These are phyloP conservation scores for Fusarium subglutinans DNA, from an alignment of 2,329 filamentous ascomycete genomes.

Conservation along the genomic window DNA sequence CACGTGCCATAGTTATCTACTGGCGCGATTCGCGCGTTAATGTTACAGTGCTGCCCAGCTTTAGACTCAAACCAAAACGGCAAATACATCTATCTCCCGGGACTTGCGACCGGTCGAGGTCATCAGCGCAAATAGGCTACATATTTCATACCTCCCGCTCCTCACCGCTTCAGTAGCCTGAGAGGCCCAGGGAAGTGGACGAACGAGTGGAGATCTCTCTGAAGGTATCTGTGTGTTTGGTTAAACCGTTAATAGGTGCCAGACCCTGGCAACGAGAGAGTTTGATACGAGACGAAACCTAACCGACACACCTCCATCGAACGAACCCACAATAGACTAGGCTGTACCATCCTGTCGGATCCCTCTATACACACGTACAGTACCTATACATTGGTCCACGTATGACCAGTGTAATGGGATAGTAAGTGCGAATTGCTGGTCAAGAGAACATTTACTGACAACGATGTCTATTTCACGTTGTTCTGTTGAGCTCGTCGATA, in stretches of 20 bases:
- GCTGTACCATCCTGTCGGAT: conserved; percentile 42
- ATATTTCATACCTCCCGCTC: background rate
- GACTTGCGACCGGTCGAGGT: background rate
- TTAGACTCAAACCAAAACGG: background rate
- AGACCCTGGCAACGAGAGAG: conserved; percentile 2
- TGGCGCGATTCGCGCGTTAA: background rate
- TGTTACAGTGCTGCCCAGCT: background rate
- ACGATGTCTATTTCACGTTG: background rate
- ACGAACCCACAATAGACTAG: conserved; percentile 30
- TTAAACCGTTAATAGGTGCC: background rate
- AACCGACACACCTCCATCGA: conserved; percentile 16
- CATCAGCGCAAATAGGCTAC: background rate
- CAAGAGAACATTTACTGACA: background rate
- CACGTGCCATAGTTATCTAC: background rate
- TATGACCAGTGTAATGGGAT: background rate
- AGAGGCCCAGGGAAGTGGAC: conserved; percentile 5
- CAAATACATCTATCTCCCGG: background rate
- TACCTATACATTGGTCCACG: conserved; percentile 11
- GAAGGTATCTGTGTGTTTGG: conserved; percentile 6
- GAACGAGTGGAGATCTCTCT: conserved; percentile 9
- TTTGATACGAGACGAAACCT: conserved; percentile 29
- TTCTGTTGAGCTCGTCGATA: background rate
- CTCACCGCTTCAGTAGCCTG: conserved; percentile 8
- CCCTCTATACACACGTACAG: conserved; percentile 2
- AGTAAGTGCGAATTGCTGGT: background rate